These are phyloP conservation scores for Heliophila coronopifolia DNA, from an alignment of 441 rosid genomes.

Conservation along the genomic window DNA sequence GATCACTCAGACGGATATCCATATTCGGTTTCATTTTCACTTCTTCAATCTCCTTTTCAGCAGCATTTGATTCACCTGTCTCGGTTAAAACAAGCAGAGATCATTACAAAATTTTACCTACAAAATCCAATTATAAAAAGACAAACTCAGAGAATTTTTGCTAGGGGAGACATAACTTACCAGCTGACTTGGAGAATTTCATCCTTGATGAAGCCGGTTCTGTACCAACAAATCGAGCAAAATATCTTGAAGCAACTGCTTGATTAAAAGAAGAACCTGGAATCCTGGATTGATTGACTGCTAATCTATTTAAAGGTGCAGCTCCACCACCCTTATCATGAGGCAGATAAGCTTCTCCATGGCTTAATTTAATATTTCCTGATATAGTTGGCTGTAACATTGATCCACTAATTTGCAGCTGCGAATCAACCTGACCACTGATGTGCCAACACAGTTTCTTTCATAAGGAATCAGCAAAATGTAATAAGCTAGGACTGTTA, in stretches of 20 bases:
- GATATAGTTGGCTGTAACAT: conserved; percentile 92
- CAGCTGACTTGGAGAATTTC: conserved; percentile 54
- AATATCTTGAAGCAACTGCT: conserved; percentile 81
- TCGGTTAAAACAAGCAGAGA: conserved; percentile 25
- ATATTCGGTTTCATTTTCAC: conserved; percentile 67
- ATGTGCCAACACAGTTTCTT: conserved; percentile 13
- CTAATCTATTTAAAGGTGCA: conserved; percentile 62
- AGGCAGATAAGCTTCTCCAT: conserved; percentile 97
- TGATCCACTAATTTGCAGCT: conserved; percentile 91
- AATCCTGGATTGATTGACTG: conserved; percentile 64
- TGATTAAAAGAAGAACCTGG: conserved; percentile 62
- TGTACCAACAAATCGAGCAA: conserved; percentile 65
- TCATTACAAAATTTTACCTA: not conserved
- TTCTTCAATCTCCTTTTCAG: conserved; percentile 62
- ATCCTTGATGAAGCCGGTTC: conserved; percentile 60
- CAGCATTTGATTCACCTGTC: conserved; percentile 68
- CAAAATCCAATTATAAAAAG: not conserved
- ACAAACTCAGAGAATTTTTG: not conserved
- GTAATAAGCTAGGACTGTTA: conserved; percentile 29
- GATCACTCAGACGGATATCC: conserved; percentile 80
- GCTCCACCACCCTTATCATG: conserved; percentile 91
- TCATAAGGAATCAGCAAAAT: conserved; percentile 8
- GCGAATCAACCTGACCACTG: conserved; percentile 99
- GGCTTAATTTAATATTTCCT: conserved; percentile 90
- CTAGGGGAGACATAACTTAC: conserved; percentile 33